Evolutionary conservation across 441 rosid species (phyloP).

Genomic region (Pelargonium exstipulatum): DNA sequence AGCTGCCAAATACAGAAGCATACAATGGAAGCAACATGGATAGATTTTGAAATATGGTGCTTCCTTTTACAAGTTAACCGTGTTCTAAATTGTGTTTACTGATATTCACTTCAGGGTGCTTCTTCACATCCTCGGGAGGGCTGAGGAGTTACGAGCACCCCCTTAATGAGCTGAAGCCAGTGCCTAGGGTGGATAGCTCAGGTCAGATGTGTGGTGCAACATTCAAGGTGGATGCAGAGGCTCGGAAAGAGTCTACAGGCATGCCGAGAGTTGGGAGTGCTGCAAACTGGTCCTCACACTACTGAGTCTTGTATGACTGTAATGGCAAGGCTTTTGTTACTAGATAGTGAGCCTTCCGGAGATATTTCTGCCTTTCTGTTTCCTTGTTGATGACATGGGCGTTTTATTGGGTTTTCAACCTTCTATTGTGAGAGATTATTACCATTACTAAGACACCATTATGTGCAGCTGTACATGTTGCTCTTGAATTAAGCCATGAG

Average conservation of each 20-base stretch:
- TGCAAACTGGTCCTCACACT: constrained; percentile 75
- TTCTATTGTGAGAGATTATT: background rate
- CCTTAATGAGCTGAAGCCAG: constrained; percentile 76
- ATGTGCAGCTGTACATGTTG: constrained; percentile 31
- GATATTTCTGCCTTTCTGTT: constrained; percentile 6
- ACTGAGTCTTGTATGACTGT: constrained; percentile 31
- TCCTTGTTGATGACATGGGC: constrained; percentile 15
- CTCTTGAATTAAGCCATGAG: constrained; percentile 21
- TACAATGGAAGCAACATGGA: too few species aligned
- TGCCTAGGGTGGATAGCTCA: constrained; percentile 92
- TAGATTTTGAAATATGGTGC: too few species aligned
- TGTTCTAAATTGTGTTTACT: background rate
- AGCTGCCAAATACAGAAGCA: too few species aligned
- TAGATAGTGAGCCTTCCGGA: constrained; percentile 18
- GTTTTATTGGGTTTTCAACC: constrained; percentile 10
- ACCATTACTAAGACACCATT: constrained; percentile 11
- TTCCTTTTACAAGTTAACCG: too few species aligned
- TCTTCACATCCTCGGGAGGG: constrained; percentile 87
- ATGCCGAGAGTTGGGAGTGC: constrained; percentile 94
- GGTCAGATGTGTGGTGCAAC: constrained; percentile 82
- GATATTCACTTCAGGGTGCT: constrained; percentile 53
- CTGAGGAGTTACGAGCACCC: constrained; percentile 93
- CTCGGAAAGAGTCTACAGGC: constrained; percentile 55
- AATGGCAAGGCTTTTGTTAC: constrained; percentile 22
- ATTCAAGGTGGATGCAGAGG: constrained; percentile 69